Percentiles rank a stretch among this genome's conserved stretches.
phyloP scores from a whole-genome alignment of 2,329 filamentous ascomycete genomes.

The Pseudogymnoascus verrucosus region DNA sequence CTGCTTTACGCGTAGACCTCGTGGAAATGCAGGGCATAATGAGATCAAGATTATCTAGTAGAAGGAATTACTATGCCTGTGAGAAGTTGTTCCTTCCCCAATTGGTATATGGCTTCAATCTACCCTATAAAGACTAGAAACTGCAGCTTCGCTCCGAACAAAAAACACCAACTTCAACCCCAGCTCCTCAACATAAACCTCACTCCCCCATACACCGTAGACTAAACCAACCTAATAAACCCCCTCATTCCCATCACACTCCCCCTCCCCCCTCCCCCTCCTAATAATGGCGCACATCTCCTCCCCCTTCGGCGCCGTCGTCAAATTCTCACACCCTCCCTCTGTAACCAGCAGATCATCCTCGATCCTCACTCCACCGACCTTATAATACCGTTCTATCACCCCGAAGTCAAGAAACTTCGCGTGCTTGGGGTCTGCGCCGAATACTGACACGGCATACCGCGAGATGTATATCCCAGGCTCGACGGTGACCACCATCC shows the following conservation, averaged over 20 bases:
- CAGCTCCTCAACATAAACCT: background rate
- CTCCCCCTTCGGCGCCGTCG: conserved; percentile 66
- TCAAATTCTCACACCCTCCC: conserved; percentile 75
- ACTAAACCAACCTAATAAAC: background rate
- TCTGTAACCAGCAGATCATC: conserved; percentile 79
- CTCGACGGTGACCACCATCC: conserved; percentile 70
- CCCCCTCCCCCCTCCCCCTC: conserved; percentile 16
- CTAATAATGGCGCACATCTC: conserved; percentile 59
- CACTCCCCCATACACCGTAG: background rate
- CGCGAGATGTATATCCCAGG: conserved; percentile 71
- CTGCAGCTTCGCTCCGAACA: background rate
- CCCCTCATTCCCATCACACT: background rate
- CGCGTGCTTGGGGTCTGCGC: conserved; percentile 48
- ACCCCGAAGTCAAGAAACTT: conserved; percentile 58
- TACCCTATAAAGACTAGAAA: background rate
- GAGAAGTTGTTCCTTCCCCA: background rate
- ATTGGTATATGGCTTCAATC: background rate
- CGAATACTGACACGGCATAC: conserved; percentile 64
- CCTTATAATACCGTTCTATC: conserved; percentile 61
- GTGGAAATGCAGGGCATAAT: no score
- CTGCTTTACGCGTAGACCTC: no score
- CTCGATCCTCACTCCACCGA: conserved; percentile 89
- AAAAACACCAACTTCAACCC: background rate
- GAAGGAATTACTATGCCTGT: no score
- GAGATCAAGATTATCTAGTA: no score